Evolutionary conservation across 345 rosid genomes (phyloP), one percentile per base, ranked within the genome.

Genomic region (Xanthoceras sorbifolium): DNA sequence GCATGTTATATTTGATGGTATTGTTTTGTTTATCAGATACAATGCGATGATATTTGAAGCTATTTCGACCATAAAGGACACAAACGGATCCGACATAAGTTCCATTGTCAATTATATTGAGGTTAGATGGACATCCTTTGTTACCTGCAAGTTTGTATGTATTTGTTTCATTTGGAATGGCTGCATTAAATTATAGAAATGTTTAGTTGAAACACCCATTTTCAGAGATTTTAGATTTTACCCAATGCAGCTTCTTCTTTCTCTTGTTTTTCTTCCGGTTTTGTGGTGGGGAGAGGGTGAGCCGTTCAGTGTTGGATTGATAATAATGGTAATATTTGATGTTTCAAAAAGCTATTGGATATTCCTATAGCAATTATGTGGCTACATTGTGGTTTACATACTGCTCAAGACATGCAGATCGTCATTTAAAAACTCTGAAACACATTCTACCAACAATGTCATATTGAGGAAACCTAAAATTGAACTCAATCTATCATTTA

Each of bases 1-100:
- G 20, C 23, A 29, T 50, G 50, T 11, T 64, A 14, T 63, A 11
- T 18, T 68, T 71, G 55, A 62, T 72, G 15, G 52, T 14, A 67
- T 23, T 68, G 23, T 14, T 59, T 67, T 68, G 10, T 42, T 73
- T 61, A 28, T 71, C 77, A 90, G 97, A 88, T 86, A 87, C 72
- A 83, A 89, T 73, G 82, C 82, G 57, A 81, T 90, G 90, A 87
- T 94, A 76, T 87, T 89, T 84, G 95, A 90, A 87, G 96, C 96
- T 62, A 86, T 94, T 84, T 86, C 97, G 65, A 46, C 86, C 70
- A 67, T 85, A 67, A 74, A 82, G 55, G 90, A 88, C 68, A 46
- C 77, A 66, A 85, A 83, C 69, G 94, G 95, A 78, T 83, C 86
- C 44, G 90, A 88, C 70, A 81, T 89, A 70, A 70, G 81, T 80